A percentile compares a stretch with the other conserved stretches of the same genome.
Conservation (phyloP, 345 rosid genomes). For the Ceriops tagal region DNA sequence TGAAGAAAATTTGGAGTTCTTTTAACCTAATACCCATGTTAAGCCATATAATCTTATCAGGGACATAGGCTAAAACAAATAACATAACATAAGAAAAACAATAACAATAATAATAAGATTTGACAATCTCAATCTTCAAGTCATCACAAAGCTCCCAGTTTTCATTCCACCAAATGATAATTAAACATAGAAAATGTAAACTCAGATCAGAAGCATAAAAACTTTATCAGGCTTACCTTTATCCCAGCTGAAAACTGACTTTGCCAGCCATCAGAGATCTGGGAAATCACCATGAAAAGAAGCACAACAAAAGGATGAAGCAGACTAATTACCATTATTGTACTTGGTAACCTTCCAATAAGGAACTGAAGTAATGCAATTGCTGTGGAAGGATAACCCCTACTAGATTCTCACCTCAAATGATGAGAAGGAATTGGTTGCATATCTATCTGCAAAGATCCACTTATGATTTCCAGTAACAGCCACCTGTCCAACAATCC, state of each 20-base stretch:
- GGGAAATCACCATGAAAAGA: constrained; percentile 23
- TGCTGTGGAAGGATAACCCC: not conserved
- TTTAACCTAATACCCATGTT: not conserved
- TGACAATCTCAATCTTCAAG: not conserved
- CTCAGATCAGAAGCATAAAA: not conserved
- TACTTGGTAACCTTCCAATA: too few relatives aligned
- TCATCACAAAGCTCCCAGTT: not conserved
- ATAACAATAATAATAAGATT: not conserved
- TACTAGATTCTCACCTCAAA: constrained; percentile 46
- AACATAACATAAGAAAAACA: not conserved
- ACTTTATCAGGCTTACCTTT: constrained; percentile 46
- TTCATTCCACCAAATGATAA: not conserved
- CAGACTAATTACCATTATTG: not conserved
- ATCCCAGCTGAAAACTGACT: constrained; percentile 75
- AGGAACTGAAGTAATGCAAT: not conserved
- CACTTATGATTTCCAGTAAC: constrained; percentile 71
- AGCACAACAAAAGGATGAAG: not conserved
- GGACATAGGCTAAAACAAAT: not conserved
- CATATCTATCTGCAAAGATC: constrained; percentile 56
- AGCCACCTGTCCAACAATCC: constrained; percentile 87
- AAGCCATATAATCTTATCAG: not conserved
- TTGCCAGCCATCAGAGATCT: constrained; percentile 80
- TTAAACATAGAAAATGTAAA: not conserved
- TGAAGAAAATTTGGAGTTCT: too few relatives aligned
- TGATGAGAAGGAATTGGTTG: constrained; percentile 39